Evolutionary conservation across 176 grass and related monocot species (phyloP), one percentile per base, ranked within the genome.

Genomic region (Oryza australiensis): DNA sequence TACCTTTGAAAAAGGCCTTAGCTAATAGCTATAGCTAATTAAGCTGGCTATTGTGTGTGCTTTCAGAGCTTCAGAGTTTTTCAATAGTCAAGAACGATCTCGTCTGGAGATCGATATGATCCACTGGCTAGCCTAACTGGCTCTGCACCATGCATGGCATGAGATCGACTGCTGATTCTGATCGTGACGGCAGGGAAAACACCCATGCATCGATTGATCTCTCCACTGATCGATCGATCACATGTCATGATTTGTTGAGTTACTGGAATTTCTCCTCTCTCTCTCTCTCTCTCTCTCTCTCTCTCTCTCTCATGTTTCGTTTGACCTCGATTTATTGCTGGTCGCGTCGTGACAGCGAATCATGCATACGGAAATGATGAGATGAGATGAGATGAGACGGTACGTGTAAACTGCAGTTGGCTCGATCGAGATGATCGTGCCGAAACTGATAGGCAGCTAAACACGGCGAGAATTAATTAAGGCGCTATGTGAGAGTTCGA

Each of bases 1-100:
- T 24, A 57, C 75, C 64, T 48, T 51, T 64, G 86, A 72, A 77
- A 80, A 70, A 43, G 68, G 41, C 12, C 43, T 13, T 32, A 30
- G 12, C 34, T 38, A 15, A 15, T 64, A 20, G 75, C 59, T 35
- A 35, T 32, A 35, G 34, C 38, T 40, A 40, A 40, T 37, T 65
- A 24, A 9, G 20, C 12, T 7, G 2, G 32, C 30, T 10, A 38
- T 27, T 26, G 11, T 16, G 23, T 26, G 11, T 16, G 23, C 2
- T 46, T 23, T 59, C 53, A 59, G 53, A 51, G 48, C 41, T 51
- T 20, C 13, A 51, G 48, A 57, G 51, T n/a, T 57, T n/a, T 57
- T 57, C 51, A 57, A 9, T 57, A n/a, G 2, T 28, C 12, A 27
- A 46, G 24, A 48, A 72, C 13, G 16, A 53, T 49, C 46, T 16